These are phyloP conservation scores for Trypanosoma platydactyli DNA, from an alignment of 208 protist genomes.

Conservation along the genomic window DNA sequence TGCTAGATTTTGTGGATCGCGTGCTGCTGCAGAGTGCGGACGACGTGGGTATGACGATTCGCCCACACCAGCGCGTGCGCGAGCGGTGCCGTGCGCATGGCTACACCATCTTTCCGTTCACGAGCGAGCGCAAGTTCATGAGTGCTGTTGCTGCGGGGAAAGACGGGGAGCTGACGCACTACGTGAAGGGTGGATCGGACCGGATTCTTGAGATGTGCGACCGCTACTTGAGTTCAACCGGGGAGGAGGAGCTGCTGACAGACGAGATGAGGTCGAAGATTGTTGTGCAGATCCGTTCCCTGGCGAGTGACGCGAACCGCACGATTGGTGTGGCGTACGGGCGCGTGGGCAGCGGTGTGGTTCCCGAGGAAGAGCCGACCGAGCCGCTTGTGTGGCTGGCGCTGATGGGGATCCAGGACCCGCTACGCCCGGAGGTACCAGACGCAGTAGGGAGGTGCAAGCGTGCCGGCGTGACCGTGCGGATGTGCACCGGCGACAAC, in stretches of 20 bases:
- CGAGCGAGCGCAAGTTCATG: slow-evolving; percentile 89
- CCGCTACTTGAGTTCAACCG: slow-evolving; percentile 54
- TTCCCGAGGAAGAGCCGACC: slow-evolving; percentile 65
- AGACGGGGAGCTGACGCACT: slow-evolving; percentile 52
- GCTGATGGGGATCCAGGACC: slow-evolving; percentile 95
- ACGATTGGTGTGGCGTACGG: slow-evolving; percentile 86
- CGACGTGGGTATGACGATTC: slow-evolving; percentile 29
- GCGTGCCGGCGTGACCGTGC: slow-evolving; percentile 92
- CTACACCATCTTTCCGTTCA: slow-evolving; percentile 83
- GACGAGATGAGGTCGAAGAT: slow-evolving; percentile 46
- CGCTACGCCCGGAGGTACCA: slow-evolving; percentile 92
- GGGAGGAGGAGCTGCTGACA: slow-evolving; percentile 43
- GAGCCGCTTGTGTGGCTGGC: slow-evolving; percentile 89
- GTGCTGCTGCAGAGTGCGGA: slow-evolving; percentile 31
- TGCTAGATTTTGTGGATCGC: slow-evolving; percentile 79
- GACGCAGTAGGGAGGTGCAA: slow-evolving; percentile 91
- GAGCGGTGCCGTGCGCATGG: slow-evolving; percentile 35
- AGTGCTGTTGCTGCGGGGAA: slow-evolving; percentile 52
- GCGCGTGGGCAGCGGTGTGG: slow-evolving; percentile 20
- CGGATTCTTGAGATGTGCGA: slow-evolving; percentile 80
- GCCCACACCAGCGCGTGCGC: slow-evolving; percentile 61
- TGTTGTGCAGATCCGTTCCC: slow-evolving; percentile 38
- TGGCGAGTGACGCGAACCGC: slow-evolving; percentile 68
- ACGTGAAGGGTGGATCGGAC: slow-evolving; percentile 94
- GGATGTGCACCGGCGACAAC: slow-evolving; percentile 97